Conservation (phyloP, 1,284 basidiomycete species). For the Taiwanofungus camphoratus region DNA sequence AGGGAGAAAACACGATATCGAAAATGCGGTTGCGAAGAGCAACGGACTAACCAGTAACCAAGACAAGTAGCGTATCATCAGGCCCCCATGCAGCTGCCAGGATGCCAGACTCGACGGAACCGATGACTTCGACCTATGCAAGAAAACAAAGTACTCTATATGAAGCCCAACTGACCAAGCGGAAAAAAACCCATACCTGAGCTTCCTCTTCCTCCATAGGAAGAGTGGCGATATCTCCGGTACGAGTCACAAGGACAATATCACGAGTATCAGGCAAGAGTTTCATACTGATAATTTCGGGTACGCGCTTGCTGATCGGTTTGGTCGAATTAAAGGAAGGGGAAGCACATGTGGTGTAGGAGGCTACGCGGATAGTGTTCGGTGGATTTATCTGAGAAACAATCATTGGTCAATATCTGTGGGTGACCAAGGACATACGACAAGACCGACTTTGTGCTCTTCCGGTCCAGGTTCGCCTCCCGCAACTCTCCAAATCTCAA, state of each 20-base stretch:
- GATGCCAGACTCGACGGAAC: slow-evolving; percentile 83
- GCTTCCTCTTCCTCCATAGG: slow-evolving; percentile 49
- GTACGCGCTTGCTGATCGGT: slow-evolving; percentile 20
- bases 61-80: slow-evolving; percentile 79
- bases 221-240: slow-evolving; percentile 75
- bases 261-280: slow-evolving; percentile 62
- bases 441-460: background rate
- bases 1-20: too few relatives aligned
- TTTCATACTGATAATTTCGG: slow-evolving; percentile 55
- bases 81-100: slow-evolving; percentile 85
- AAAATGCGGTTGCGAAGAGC: too few relatives aligned
- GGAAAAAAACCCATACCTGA: slow-evolving; percentile 29
- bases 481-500: slow-evolving; percentile 21
- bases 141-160: background rate
- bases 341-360: too few relatives aligned
- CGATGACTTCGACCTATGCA: slow-evolving; percentile 68
- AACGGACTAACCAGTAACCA: slow-evolving; percentile 60
- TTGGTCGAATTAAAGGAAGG: too few relatives aligned
- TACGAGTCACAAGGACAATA: slow-evolving; percentile 59
- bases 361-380: too few relatives aligned
- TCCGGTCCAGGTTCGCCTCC: background rate
- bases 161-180: background rate
- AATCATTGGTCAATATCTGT: slow-evolving; percentile 33
- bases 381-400: background rate
- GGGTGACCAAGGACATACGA: background rate